phyloP scores from a whole-genome alignment of 2,329 filamentous ascomycete genomes.

The Fusarium nelsonii region DNA sequence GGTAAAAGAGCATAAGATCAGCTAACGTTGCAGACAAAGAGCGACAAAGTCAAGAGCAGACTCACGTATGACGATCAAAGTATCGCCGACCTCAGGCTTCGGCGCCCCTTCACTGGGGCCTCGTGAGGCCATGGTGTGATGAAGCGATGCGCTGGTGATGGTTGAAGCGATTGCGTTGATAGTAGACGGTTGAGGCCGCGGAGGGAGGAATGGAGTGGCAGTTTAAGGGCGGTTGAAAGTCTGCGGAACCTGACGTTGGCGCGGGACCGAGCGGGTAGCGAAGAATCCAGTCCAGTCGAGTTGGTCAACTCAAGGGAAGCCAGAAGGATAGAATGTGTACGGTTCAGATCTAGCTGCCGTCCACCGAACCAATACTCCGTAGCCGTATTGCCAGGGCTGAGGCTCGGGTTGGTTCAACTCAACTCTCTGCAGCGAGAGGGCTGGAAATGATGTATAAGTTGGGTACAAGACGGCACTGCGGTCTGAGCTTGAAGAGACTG shows the following conservation, averaged over 20 bases:
- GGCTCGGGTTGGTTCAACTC: slow-evolving; percentile 32
- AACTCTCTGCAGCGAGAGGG: slow-evolving; percentile 38
- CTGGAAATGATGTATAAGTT: slow-evolving; percentile 46
- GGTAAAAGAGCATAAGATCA: slow-evolving; percentile 29
- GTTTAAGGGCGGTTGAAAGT: slow-evolving; percentile 43
- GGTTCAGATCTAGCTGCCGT: slow-evolving; percentile 33
- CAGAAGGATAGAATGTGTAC: slow-evolving; percentile 4
- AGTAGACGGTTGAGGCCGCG: slow-evolving; percentile 37
- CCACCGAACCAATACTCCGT: slow-evolving; percentile 39
- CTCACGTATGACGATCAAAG: slow-evolving; percentile 79
- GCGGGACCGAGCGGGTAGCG: slow-evolving; percentile 25
- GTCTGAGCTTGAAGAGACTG: slow-evolving; percentile 43
- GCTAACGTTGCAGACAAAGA: slow-evolving; percentile 15
- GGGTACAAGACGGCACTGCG: slow-evolving; percentile 39
- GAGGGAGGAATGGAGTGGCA: slow-evolving; percentile 38
- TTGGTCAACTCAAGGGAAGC: slow-evolving; percentile 22
- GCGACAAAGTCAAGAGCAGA: slow-evolving; percentile 46
- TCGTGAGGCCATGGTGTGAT: slow-evolving; percentile 59
- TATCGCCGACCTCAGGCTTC: slow-evolving; percentile 73
- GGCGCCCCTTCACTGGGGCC: slow-evolving; percentile 52
- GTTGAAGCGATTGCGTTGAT: slow-evolving; percentile 32
- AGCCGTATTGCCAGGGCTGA: slow-evolving; percentile 38
- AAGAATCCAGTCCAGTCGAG: slow-evolving; percentile 22
- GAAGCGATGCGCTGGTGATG: slow-evolving; percentile 36
- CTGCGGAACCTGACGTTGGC: slow-evolving; percentile 38